Base-by-base conservation (phyloP, 2,329 filamentous ascomycete species). In the Leptosphaerulina australis region DNA sequence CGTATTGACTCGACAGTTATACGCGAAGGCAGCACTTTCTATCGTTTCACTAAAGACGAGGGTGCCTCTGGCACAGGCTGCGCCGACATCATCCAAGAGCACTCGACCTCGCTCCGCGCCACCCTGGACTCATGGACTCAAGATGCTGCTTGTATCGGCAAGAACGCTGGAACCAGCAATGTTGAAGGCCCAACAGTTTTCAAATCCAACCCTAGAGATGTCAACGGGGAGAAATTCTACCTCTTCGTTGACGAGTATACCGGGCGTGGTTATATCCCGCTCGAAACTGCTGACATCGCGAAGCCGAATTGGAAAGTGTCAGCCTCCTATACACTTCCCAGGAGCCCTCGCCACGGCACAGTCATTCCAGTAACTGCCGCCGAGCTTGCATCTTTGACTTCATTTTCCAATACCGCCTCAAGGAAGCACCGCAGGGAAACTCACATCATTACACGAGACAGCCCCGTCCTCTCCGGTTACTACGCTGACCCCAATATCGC, bases 11-110 rank as follows among this genome's bases (percentile, higher is more conserved):
- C 80, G 0, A 82, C 80, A 0, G 77, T 82, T 0, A 60, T 82
- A 11, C 69, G 78, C 43, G 73, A 72, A 0, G 71, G 70, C 1
- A 62, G 64, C 9, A 64, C 63, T 0, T 82, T 78, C 60, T 79
- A 81, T 58, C 79, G 81, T 8, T 83, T 83, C 59, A 82, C 79
- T 14, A 83, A 83, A 49, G 80, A 83, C 31, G 80, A 83, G 46
- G 79, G 78, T 0, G 77, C 73, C 2, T 72, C 66, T 4, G 70
- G 66, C 1, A 81, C 79, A 0, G 80, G 80, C 1, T 83, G 81
- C 58, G 70, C 68, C 2, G 81, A 83, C 33, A 82, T 83, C 18
- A 82, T 83, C 15, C 75, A 83, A 50, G 80, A 83, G 55, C 74
- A 73, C 24, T 80, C 79, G 0, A 47, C 65, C 1, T 69, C 66